Base-by-base conservation (phyloP, 495 filamentous ascomycete genomes). In the Viridothelium virens region DNA sequence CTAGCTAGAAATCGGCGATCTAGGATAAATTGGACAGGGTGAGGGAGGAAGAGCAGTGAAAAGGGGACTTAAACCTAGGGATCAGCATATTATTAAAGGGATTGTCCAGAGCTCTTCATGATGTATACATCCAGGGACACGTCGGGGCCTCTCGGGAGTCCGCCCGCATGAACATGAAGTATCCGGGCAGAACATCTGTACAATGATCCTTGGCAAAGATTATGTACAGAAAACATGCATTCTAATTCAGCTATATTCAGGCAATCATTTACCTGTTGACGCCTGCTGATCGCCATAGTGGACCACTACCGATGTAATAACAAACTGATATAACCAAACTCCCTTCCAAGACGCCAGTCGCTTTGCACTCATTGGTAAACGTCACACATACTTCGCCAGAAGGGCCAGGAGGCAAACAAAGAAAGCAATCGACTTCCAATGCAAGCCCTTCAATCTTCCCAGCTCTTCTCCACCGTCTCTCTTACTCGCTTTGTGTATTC, bases 381-480 rank as follows among this genome's bases (percentile, higher is more conserved):
- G 36, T 59, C 14, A 3, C 31, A 3, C 25, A 36, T 36, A 14
- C 31, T 7, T 5, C 11, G 5, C 6, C 18, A 59, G 18, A 36
- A 36, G 6, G 36, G 11, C 31, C 5, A 59, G 0, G 31, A 33
- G 36, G 7, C 53, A 18, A 34, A 18, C 18, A 34, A 18, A 36
- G 48, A 7, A 14, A 59, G 33, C 7, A 10, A 7, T 11, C 33
- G 36, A 7, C 36, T 7, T 59, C 53, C 7, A 16, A 10, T 39
- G 14, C 3, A 5, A 9, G n/a, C 34, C 10, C 11, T 53, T 70
- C 67, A 78, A 68, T 78, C 93, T 63, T 97, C 93, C 94, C 94
- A 97, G 79, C 92, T 97, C 83, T 96, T 97, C 83, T 98, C 95
- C 18, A 98, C 95, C 0, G 93, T 96, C 79, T 97, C 94, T 53